Conservation (phyloP, 345 rosid species). For the Corchorus capsularis region DNA sequence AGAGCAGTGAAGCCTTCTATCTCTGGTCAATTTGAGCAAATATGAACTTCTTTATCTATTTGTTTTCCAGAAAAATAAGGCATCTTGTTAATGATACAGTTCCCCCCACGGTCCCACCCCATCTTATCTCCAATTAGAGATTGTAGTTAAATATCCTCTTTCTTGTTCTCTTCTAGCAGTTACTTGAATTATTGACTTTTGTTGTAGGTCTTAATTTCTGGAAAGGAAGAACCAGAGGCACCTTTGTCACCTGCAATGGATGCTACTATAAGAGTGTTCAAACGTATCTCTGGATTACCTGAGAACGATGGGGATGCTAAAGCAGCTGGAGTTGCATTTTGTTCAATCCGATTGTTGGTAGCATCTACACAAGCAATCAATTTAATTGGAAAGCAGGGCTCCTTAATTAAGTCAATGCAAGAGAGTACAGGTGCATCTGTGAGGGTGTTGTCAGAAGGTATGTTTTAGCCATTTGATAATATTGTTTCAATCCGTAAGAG, state of each 20-base stretch:
- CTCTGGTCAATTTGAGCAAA: background rate
- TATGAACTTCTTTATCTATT: no score
- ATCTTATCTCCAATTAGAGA: background rate
- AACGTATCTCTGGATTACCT: slow-evolving; percentile 51
- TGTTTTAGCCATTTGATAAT: slow-evolving; percentile 2
- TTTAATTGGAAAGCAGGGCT: slow-evolving; percentile 93
- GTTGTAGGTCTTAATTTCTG: slow-evolving; percentile 59
- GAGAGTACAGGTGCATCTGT: slow-evolving; percentile 78
- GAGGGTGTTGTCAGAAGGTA: slow-evolving; percentile 77
- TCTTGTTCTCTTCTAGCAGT: background rate
- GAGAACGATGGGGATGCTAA: slow-evolving; percentile 34
- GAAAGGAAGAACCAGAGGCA: slow-evolving; percentile 59
- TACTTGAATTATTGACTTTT: background rate
- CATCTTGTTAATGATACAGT: background rate
- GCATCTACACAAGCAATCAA: slow-evolving; percentile 85
- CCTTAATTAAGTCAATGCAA: slow-evolving; percentile 76
- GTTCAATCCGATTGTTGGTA: slow-evolving; percentile 68
- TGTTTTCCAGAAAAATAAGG: background rate
- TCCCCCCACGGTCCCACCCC: background rate
- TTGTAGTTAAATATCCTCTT: background rate
- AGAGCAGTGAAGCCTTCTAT: background rate
- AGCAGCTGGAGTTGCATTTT: slow-evolving; percentile 45
- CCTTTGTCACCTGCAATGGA: slow-evolving; percentile 63
- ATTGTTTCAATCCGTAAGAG: background rate
- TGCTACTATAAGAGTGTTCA: slow-evolving; percentile 59